Percentiles rank a stretch among this genome's conserved stretches.
Evolutionary conservation across 257 asterid species (phyloP).

Genomic region (Solanum infundibuliforme): DNA sequence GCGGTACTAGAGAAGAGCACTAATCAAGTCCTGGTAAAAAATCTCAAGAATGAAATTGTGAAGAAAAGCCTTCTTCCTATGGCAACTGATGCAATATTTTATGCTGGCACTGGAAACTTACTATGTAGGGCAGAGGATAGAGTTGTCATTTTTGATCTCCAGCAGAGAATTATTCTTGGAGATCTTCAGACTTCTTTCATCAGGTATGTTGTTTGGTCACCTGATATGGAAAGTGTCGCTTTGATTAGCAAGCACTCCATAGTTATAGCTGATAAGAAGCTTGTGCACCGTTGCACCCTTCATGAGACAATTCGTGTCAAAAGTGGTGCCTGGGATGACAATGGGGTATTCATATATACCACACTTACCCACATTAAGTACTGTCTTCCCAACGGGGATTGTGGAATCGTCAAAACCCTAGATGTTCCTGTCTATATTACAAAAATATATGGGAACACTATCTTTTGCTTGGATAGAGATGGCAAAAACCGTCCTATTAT

Average conservation of each 20-base stretch:
- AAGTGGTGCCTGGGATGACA: slow-evolving; percentile 98
- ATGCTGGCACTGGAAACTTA: slow-evolving; percentile 93
- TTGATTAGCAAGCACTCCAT: slow-evolving; percentile 89
- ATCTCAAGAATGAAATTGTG: slow-evolving; percentile 65
- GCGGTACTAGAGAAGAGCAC: slow-evolving; percentile 90
- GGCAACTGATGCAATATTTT: slow-evolving; percentile 82
- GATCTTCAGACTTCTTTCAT: slow-evolving; percentile 77
- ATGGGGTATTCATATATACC: slow-evolving; percentile 86
- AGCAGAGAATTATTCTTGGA: slow-evolving; percentile 71
- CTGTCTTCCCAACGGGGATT: slow-evolving; percentile 93
- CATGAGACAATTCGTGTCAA: slow-evolving; percentile 97
- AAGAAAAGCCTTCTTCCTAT: slow-evolving; percentile 65
- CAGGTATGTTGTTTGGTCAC: slow-evolving; percentile 90
- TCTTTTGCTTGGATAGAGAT: slow-evolving; percentile 93
- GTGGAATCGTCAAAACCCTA: slow-evolving; percentile 87
- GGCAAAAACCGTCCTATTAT: slow-evolving; percentile 85
- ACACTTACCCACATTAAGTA: slow-evolving; percentile 92
- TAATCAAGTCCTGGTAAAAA: slow-evolving; percentile 75
- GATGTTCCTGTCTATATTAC: slow-evolving; percentile 88
- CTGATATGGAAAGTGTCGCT: slow-evolving; percentile 93
- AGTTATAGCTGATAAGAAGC: slow-evolving; percentile 85
- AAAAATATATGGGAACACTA: slow-evolving; percentile 70
- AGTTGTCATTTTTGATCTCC: slow-evolving; percentile 88
- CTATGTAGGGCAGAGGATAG: slow-evolving; percentile 96
- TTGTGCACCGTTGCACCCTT: slow-evolving; percentile 87